Percentiles rank a stretch among this genome's conserved stretches.
Evolutionary conservation across 2,329 filamentous ascomycete genomes (phyloP).

Genomic region (Alternaria panax): DNA sequence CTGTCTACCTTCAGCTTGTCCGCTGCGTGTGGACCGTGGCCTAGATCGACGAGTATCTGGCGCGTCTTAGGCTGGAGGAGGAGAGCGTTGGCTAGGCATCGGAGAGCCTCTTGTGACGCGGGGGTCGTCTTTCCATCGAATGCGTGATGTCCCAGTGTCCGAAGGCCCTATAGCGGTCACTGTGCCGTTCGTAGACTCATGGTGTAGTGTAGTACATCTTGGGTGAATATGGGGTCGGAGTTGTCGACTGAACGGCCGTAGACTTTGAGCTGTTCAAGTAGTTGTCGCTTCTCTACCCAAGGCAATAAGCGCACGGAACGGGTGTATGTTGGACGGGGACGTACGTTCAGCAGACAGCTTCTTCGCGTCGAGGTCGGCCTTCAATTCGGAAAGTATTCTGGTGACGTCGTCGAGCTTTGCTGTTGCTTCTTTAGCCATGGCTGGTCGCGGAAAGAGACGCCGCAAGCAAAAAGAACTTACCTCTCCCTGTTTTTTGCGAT

Average conservation of each 20-base stretch:
- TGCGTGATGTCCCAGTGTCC: conserved; percentile 74
- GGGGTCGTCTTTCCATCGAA: conserved; percentile 70
- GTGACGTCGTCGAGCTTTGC: conserved; percentile 76
- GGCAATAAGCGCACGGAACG: conserved; percentile 13
- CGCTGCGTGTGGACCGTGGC: conserved; percentile 72
- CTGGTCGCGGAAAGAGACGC: neutral
- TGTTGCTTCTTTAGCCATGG: conserved; percentile 24
- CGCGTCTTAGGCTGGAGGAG: conserved; percentile 72
- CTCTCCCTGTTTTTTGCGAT: conserved; percentile 29
- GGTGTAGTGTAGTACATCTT: conserved; percentile 61
- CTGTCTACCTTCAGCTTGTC: conserved; percentile 66
- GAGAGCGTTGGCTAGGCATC: conserved; percentile 86
- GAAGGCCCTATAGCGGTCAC: conserved; percentile 68
- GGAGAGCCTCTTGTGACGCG: conserved; percentile 73
- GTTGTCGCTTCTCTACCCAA: conserved; percentile 65
- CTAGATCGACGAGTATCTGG: conserved; percentile 76
- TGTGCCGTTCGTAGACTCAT: conserved; percentile 9
- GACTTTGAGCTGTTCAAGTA: conserved; percentile 73
- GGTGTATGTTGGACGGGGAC: conserved; percentile 23
- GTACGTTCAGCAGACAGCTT: conserved; percentile 68
- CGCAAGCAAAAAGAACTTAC: conserved; percentile 14
- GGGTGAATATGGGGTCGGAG: conserved; percentile 85
- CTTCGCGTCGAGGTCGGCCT: conserved; percentile 67
- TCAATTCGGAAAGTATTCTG: conserved; percentile 67
- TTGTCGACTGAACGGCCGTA: conserved; percentile 75